Base-by-base conservation (phyloP, 805 yeast genomes). In the Yarrowia sp. region DNA sequence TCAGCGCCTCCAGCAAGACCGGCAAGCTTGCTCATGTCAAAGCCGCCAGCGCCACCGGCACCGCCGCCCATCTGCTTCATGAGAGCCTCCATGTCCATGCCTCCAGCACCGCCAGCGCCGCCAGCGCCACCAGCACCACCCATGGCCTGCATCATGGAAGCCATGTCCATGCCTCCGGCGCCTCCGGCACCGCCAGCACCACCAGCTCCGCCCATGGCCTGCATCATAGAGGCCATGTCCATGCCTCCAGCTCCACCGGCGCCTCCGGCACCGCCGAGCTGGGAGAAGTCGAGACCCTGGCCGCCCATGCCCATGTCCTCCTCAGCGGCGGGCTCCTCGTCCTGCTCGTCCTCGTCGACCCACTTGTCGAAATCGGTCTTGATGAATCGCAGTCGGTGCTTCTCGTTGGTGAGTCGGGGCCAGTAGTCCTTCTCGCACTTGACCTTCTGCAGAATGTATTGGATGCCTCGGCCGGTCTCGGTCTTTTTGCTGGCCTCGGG, bases 301-400 rank as follows among this genome's bases (percentile, higher is more conserved):
- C 74, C 78, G 22, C 73, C 74, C 67, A 70, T 67, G 4, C 69
- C 75, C 38, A 64, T 78, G 29, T 68, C 69, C 24, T 65, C 68
- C 25, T 65, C 70, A 65, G 74, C 83, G 22, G 76, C 80, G 41
- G 80, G 86, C 58, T 74, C 78, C 63, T 85, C 92, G 39, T 90
- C 91, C 76, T 93, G 99, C 76, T 93, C 99, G 72, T 93, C 99
- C 78, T 93, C 98, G 72, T 93, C 99, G 39, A 89, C 96, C 99
- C 99, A 93, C 75, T 86, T 89, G 78, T 92, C 97, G 72, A 93
- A 93, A 72, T 93, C 98, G 13, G 99, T 93, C 79, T 89, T 88
- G 72, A 93, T 83, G 75, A 82, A 89, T 66, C 85, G 90, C 65
- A 81, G 82, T 73, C 86, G 90, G 70, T 82, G 80, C 78, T 91